Percentiles rank a stretch among this genome's conserved stretches.
phyloP scores from a whole-genome alignment of 1,139 yeast genomes.

The Suhomyces ambrosiae region DNA sequence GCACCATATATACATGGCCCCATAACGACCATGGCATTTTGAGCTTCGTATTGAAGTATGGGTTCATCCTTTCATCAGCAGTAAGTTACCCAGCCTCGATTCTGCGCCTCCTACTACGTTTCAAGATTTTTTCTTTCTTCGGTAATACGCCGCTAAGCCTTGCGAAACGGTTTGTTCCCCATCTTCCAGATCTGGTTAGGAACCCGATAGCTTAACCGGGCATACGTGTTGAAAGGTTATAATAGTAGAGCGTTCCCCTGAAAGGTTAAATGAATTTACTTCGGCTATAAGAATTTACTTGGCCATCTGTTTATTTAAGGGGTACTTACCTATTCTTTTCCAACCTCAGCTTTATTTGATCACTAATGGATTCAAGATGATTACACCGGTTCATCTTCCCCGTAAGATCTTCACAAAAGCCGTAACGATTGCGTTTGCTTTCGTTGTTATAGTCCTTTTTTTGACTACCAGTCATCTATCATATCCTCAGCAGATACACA shows the following conservation, averaged over 20 bases:
- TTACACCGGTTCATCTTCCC: slow-evolving; percentile 9
- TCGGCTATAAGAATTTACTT: neutral
- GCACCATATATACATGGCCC: neutral
- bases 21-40: too few species aligned
- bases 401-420: slow-evolving; percentile 8
- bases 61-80: too few species aligned
- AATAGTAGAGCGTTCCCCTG: too few species aligned
- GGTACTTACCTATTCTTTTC: neutral
- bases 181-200: neutral
- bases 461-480: slow-evolving; percentile 2
- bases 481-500: slow-evolving; percentile 4
- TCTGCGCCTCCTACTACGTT: too few species aligned
- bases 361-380: too few species aligned
- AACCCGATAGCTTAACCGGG: neutral
- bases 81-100: too few species aligned
- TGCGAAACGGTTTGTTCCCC: neutral
- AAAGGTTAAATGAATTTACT: too few species aligned
- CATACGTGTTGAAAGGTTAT: too few species aligned
- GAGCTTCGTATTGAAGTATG: too few species aligned
- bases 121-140: too few species aligned
- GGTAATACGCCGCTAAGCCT: too few species aligned
- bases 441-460: slow-evolving; percentile 1
- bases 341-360: too few species aligned
- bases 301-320: neutral
- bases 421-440: slow-evolving; percentile 2